phyloP scores from a whole-genome alignment of 495 filamentous ascomycete species.

The Annulohypoxylon nitens region DNA sequence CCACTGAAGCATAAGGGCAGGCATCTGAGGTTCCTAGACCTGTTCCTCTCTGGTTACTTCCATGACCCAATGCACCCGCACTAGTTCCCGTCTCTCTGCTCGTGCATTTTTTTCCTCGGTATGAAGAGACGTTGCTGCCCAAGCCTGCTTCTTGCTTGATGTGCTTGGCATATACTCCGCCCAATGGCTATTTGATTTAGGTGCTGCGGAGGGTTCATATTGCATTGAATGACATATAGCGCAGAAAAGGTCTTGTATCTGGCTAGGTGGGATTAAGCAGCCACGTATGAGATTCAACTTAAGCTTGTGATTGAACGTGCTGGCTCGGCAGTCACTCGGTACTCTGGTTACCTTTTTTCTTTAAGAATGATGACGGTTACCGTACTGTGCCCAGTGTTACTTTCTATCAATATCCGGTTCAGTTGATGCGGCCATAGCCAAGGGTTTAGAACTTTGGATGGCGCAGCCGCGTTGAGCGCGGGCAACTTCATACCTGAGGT shows the following conservation, averaged over 20 bases:
- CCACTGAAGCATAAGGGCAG: slow-evolving; percentile 43
- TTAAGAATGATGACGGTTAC: slow-evolving; percentile 42
- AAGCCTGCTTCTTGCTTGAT: slow-evolving; percentile 44
- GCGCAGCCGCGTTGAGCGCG: slow-evolving; percentile 46
- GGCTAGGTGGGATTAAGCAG: slow-evolving; percentile 50
- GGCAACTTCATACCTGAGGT: slow-evolving; percentile 24
- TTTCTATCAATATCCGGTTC: slow-evolving; percentile 36
- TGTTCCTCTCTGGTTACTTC: slow-evolving; percentile 36
- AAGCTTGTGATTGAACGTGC: slow-evolving; percentile 46
- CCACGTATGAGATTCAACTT: slow-evolving; percentile 47
- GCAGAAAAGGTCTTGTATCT: slow-evolving; percentile 48
- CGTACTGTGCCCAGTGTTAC: slow-evolving; percentile 42
- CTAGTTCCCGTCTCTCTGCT: slow-evolving; percentile 47
- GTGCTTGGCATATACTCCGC: slow-evolving; percentile 43
- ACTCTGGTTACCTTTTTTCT: slow-evolving; percentile 39
- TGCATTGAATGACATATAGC: slow-evolving; percentile 51
- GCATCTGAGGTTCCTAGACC: slow-evolving; percentile 41
- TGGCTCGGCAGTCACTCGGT: slow-evolving; percentile 45
- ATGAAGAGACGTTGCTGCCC: slow-evolving; percentile 46
- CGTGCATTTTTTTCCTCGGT: slow-evolving; percentile 43
- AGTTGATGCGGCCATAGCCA: slow-evolving; percentile 44
- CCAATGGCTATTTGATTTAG: slow-evolving; percentile 43
- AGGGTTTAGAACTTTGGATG: slow-evolving; percentile 43
- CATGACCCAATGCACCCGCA: slow-evolving; percentile 46
- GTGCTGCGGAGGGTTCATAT: slow-evolving; percentile 47